Conservation (phyloP, 2,329 filamentous ascomycete species). For the Apiospora pterosperma region DNA sequence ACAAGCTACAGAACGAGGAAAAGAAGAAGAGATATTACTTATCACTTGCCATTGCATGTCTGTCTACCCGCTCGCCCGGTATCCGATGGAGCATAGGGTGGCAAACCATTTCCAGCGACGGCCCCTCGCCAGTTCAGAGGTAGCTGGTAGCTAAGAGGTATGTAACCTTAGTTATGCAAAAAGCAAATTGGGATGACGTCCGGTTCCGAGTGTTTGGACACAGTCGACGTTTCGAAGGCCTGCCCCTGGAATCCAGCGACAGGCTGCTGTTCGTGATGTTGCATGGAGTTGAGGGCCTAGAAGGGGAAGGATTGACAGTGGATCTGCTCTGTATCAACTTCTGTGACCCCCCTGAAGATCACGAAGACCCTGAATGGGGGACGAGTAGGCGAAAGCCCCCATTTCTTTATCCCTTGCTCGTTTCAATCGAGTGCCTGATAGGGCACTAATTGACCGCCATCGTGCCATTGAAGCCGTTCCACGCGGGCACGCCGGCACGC, state of each 20-base stretch:
- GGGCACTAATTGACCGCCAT: neutral
- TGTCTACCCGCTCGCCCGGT: neutral
- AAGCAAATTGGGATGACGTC: neutral
- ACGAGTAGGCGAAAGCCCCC: neutral
- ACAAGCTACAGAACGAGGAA: neutral
- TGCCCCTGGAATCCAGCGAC: neutral
- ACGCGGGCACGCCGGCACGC: neutral
- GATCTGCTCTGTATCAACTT: neutral
- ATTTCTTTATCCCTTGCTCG: neutral
- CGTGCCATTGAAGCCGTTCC: neutral
- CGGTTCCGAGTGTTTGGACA: neutral
- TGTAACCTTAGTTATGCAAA: neutral
- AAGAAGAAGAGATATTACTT: neutral
- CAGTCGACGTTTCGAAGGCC: slow-evolving; percentile 11
- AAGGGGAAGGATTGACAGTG: slow-evolving; percentile 1
- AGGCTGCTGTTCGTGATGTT: neutral
- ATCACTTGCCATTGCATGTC: neutral
- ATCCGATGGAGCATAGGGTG: neutral
- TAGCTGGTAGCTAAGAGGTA: no score
- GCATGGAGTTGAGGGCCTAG: slow-evolving; percentile 3
- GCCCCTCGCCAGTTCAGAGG: neutral
- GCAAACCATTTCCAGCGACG: slow-evolving; percentile 1
- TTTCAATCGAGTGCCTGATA: neutral
- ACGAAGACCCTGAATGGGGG: neutral
- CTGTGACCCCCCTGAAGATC: slow-evolving; percentile 4